Evolutionary conservation across 2,329 filamentous ascomycete species (phyloP), one percentile per base, ranked within the genome.

Genomic region (Penicillium griseofulvum): DNA sequence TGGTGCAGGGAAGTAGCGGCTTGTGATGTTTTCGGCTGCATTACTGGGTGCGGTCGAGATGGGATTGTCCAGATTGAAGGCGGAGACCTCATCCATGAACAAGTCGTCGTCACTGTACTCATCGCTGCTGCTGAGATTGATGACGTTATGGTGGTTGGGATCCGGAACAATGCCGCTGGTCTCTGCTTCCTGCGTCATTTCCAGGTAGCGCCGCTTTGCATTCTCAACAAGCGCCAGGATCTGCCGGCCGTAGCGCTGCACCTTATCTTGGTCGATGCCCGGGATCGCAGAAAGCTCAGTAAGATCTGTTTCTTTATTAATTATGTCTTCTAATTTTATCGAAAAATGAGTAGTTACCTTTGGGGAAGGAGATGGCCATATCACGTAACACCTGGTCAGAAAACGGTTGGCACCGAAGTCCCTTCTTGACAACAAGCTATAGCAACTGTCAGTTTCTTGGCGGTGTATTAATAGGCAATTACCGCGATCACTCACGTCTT

Each of bases 111-210:
- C 69, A 58, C 63, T 68, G 53, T 70, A 71, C 29, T 78, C 76
- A 33, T 77, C 74, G 41, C 73, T 67, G 54, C 74, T 76, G 45
- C 71, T 75, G 49, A 77, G 68, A 50, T 73, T 74, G 57, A 78
- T 72, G 48, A 76, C 76, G 57, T 77, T 79, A 52, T 74, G 73
- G 48, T 78, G 76, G 39, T 78, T 77, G 10, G 71, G 74, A 58
- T 77, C 75, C 24, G 71, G 72, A 22, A 77, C 69, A 66, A 74
- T 63, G 37, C 80, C 80, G 59, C 84, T 82, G 2, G 77, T 79
- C 29, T 76, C 65, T 5, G 71, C 71, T 19, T 80, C 76, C 66
- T 75, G 61, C 63, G 72, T 74, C 59, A 80, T 67, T 53, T 76
- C 74, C 17, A 74, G 67, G 52, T 78, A 79, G 24, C 72, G 69